Base-by-base conservation (phyloP, 1,284 basidiomycete species). In the Pseudozyma sp. region DNA sequence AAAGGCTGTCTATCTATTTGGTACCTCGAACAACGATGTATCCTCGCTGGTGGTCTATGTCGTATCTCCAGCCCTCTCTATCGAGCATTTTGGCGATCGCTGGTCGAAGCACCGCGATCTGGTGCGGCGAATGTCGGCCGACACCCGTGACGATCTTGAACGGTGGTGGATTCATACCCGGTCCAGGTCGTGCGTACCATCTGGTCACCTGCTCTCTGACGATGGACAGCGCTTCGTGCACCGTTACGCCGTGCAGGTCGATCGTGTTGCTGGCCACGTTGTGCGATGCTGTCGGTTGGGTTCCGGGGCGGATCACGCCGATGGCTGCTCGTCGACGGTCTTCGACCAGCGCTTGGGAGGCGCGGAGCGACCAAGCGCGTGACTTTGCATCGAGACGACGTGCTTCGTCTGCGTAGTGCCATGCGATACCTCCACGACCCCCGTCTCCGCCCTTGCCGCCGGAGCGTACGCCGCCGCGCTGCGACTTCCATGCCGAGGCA, bases 121-220 rank as follows among this genome's bases (percentile, higher is more conserved):
- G 62, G 44, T 81, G 77, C n/a, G 69, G 74, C 46, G 81, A 83
- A 56, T 85, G 85, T 16, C 77, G 56, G 10, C 85, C 85, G 14
- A 84, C 78, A 10, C 85, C 85, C 13, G 85, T 85, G 33, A 85
- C 71, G 54, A 85, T 84, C 30, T 78, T 77, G 17, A 85, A 71
- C 2, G 82, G 80, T 0, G 75, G 44, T n/a, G 58, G 51, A 13
- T 47, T 58, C 45, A 57, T 42, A 8, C 56, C 56, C 10, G 75
- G 54, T 1, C 48, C 54, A 5, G 69, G 68, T 11, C 47, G 48
- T 0, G 79, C 50, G 61, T 80, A 81, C 84, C 85, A 84, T 9
- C 55, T 55, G 11, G 77, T 78, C 37, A 84, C 71, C 17, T 69
- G 64, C 50, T 84, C 83, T 30, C 75, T 55, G 11, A 84, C 81